Evolutionary conservation across 1,139 yeast species (phyloP).

Genomic region (Hansenula anomala): DNA sequence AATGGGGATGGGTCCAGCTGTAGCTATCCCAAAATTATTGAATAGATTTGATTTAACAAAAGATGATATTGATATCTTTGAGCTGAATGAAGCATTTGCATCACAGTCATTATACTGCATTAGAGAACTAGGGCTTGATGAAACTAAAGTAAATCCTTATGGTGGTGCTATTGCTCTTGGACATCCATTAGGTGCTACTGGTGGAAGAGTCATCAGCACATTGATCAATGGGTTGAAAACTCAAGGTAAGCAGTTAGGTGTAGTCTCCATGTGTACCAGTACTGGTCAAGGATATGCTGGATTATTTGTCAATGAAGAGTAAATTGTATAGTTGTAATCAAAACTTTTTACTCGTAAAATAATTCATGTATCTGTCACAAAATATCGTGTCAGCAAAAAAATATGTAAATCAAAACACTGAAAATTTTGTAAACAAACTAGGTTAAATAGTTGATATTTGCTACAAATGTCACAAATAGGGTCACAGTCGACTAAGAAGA

Average conservation of each 20-base stretch:
- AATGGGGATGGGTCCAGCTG: constrained; percentile 41
- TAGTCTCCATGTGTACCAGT: constrained; percentile 39
- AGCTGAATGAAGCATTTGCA: constrained; percentile 40
- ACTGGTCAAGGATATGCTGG: constrained; percentile 42
- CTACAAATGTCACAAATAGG: constrained; percentile 7
- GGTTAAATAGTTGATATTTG: too few relatives aligned
- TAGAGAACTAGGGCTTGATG: constrained; percentile 28
- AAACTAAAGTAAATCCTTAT: constrained; percentile 33
- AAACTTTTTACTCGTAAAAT: too few relatives aligned
- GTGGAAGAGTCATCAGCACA: constrained; percentile 33
- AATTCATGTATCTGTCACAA: too few relatives aligned
- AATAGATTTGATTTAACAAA: constrained; percentile 23
- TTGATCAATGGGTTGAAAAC: constrained; percentile 31
- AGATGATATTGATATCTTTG: constrained; percentile 33
- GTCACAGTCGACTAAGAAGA: not conserved
- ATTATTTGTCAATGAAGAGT: constrained; percentile 29
- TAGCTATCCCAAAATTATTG: constrained; percentile 33
- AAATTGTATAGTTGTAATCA: too few relatives aligned
- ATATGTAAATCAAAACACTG: too few relatives aligned
- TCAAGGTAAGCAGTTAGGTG: constrained; percentile 30
- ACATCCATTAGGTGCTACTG: constrained; percentile 40
- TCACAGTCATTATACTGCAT: constrained; percentile 34
- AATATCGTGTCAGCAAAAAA: too few relatives aligned
- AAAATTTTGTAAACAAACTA: too few relatives aligned
- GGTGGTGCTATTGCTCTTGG: constrained; percentile 43